Conservation (phyloP, 768 basidiomycete genomes). For the Pleurotus tuoliensis region DNA sequence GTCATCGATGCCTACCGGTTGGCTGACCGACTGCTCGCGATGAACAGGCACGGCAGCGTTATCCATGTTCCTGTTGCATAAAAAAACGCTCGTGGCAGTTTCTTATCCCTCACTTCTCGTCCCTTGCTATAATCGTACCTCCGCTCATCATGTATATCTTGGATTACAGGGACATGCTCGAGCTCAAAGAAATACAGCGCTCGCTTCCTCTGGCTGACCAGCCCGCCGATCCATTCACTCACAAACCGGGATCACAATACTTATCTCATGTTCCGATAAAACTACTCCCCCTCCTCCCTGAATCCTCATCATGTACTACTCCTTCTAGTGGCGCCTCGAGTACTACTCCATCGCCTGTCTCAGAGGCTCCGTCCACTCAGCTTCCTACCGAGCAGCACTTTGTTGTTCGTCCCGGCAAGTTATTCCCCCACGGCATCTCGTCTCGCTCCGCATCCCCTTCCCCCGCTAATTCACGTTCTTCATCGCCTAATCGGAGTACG, state of each 20-base stretch:
- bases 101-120: background rate
- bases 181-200: constrained; percentile 66
- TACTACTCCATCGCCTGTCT: background rate
- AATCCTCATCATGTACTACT: constrained; percentile 10
- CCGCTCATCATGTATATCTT: constrained; percentile 3
- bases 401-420: constrained; percentile 2
- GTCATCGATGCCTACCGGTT: too few species aligned
- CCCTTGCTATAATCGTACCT: constrained; percentile 6
- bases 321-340: background rate
- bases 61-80: too few species aligned
- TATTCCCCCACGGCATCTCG: background rate
- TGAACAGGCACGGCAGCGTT: background rate
- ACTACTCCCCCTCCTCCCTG: constrained; percentile 51
- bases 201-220: constrained; percentile 59
- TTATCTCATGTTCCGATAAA: constrained; percentile 59
- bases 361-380: background rate
- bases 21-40: background rate
- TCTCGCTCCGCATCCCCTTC: background rate
- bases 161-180: constrained; percentile 51
- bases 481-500: background rate
- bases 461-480: background rate
- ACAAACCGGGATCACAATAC: constrained; percentile 35
- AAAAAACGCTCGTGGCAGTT: too few species aligned
- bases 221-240: constrained; percentile 37
- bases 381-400: constrained; percentile 1